Percentiles rank a stretch among this genome's conserved stretches.
These are phyloP conservation scores for Colletotrichum sublineola DNA, from an alignment of 2,329 filamentous ascomycete species.

Conservation along the genomic window DNA sequence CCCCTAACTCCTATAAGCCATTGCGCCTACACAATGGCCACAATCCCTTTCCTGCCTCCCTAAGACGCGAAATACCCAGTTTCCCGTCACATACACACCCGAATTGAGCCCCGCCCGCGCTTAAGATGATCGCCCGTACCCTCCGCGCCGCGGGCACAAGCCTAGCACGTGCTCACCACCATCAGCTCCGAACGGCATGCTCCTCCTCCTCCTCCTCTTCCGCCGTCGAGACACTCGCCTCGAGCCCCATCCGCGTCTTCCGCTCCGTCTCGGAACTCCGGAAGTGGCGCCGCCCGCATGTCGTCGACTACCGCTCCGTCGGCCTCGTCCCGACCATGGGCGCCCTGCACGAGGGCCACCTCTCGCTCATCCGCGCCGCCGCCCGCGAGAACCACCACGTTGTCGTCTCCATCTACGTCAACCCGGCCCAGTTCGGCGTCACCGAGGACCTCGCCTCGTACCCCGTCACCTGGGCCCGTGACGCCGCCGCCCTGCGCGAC, in stretches of 20 bases:
- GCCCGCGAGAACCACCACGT: conserved; percentile 88
- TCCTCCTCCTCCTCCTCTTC: conserved; percentile 45
- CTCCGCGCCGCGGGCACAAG: conserved; percentile 39
- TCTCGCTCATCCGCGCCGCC: conserved; percentile 86
- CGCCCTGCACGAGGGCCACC: conserved; percentile 91
- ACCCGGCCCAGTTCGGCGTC: conserved; percentile 94
- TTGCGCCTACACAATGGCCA: conserved; percentile 51
- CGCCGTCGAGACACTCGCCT: conserved; percentile 63
- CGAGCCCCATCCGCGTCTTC: conserved; percentile 76
- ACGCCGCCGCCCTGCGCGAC: conserved; percentile 74
- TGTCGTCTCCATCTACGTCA: conserved; percentile 93
- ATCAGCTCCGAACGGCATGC: conserved; percentile 43
- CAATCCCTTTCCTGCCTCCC: conserved; percentile 35
- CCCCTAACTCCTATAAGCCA: conserved; percentile 46
- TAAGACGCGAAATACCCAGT: conserved; percentile 11
- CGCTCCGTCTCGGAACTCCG: conserved; percentile 81
- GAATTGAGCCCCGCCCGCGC: neutral
- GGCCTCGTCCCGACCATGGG: conserved; percentile 98
- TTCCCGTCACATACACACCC: conserved; percentile 1
- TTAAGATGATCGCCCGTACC: conserved; percentile 40
- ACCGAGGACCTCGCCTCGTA: conserved; percentile 91
- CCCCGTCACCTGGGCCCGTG: conserved; percentile 88
- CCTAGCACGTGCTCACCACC: conserved; percentile 16
- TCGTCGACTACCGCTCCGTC: conserved; percentile 77
- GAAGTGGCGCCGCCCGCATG: conserved; percentile 75